phyloP scores from a whole-genome alignment of 2,329 filamentous ascomycete species.

The Lachnellula occidentalis region DNA sequence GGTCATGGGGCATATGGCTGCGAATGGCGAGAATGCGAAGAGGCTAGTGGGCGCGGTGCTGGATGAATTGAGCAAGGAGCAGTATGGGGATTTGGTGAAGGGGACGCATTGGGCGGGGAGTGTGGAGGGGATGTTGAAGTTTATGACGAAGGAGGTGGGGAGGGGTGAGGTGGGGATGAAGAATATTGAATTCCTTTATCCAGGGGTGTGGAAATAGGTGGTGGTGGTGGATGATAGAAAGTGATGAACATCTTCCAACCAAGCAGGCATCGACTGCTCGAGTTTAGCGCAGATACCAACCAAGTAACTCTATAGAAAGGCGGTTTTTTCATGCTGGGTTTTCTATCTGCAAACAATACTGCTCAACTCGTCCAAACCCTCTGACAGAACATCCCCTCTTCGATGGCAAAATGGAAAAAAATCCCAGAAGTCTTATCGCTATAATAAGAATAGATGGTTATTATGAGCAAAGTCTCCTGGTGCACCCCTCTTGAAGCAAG shows the following conservation, averaged over 20 bases:
- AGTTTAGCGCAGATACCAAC: no score
- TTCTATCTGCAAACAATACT: no score
- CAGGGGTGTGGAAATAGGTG: slow-evolving; percentile 42
- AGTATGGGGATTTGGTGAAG: slow-evolving; percentile 67
- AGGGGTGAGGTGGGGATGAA: slow-evolving; percentile 68
- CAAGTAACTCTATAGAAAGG: background rate
- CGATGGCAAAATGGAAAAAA: no score
- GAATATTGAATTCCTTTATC: slow-evolving; percentile 83
- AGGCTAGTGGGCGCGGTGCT: slow-evolving; percentile 80
- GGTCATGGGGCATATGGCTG: slow-evolving; percentile 95
- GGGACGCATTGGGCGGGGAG: slow-evolving; percentile 78
- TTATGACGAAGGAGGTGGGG: slow-evolving; percentile 75
- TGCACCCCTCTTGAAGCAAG: no score
- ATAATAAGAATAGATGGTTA: no score
- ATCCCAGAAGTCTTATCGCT: no score
- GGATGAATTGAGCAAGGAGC: slow-evolving; percentile 74
- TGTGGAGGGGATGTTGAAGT: slow-evolving; percentile 70
- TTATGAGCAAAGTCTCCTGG: no score
- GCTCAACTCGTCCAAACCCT: no score
- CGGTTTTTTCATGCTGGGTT: background rate
- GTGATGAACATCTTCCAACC: slow-evolving; percentile 1
- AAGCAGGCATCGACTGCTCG: slow-evolving; percentile 6
- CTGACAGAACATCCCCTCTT: no score
- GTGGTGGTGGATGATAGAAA: background rate
- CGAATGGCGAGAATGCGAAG: slow-evolving; percentile 83